phyloP scores from a whole-genome alignment of 2,329 filamentous ascomycete genomes.

The Lasiodiplodia sp. region DNA sequence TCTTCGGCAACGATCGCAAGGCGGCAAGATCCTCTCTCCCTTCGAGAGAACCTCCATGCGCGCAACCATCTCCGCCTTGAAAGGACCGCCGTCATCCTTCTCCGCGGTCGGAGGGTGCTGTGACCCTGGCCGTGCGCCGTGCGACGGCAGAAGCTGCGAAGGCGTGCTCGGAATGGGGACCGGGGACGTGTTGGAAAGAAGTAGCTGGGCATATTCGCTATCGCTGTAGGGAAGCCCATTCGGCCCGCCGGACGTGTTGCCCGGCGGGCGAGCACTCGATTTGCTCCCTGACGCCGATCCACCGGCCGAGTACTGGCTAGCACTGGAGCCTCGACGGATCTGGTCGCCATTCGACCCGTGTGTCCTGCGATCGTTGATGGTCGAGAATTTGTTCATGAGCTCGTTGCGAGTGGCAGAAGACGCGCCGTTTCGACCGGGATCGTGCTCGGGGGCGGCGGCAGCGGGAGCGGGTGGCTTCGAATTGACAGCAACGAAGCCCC shows the following conservation, averaged over 20 bases:
- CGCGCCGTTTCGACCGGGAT: slow-evolving; percentile 53
- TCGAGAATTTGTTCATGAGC: slow-evolving; percentile 69
- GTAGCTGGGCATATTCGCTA: slow-evolving; percentile 49
- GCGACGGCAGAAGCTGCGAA: slow-evolving; percentile 57
- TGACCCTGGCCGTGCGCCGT: slow-evolving; percentile 51
- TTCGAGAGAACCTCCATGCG: slow-evolving; percentile 78
- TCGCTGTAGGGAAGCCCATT: slow-evolving; percentile 35
- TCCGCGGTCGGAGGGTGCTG: slow-evolving; percentile 46
- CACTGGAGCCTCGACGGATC: slow-evolving; percentile 40
- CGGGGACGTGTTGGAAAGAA: slow-evolving; percentile 49
- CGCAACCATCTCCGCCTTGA: slow-evolving; percentile 71
- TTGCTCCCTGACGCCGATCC: slow-evolving; percentile 47
- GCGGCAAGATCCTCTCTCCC: slow-evolving; percentile 78
- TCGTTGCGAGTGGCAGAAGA: slow-evolving; percentile 66
- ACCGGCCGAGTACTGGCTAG: slow-evolving; percentile 40
- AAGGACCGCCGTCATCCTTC: slow-evolving; percentile 65
- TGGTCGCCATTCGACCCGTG: slow-evolving; percentile 39
- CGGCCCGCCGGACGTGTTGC: slow-evolving; percentile 31
- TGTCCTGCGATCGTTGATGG: slow-evolving; percentile 60
- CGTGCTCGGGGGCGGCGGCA: slow-evolving; percentile 36
- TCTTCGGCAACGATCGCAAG: slow-evolving; percentile 83
- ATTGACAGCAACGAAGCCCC: slow-evolving; percentile 68
- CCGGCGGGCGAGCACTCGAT: slow-evolving; percentile 34
- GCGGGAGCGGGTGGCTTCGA: slow-evolving; percentile 47
- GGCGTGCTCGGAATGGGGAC: slow-evolving; percentile 64